These are phyloP conservation scores for Aspergillus sp. DNA, from an alignment of 2,329 filamentous ascomycete species.

Conservation along the genomic window DNA sequence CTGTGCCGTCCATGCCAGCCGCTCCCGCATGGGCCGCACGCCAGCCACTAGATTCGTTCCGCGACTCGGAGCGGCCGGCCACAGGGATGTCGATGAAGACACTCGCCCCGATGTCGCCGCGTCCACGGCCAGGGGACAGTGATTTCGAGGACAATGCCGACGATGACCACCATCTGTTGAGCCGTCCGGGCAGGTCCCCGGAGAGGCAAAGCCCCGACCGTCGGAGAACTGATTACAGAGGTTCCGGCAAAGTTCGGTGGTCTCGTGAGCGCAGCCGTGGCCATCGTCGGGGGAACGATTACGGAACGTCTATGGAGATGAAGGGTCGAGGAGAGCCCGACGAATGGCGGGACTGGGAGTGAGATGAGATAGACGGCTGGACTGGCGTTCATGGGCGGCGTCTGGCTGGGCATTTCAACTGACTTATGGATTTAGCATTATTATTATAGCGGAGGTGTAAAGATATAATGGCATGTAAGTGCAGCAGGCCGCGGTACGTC, in stretches of 20 bases:
- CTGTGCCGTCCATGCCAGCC: conserved; percentile 7
- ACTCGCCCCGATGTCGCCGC: conserved; percentile 30
- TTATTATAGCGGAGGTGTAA: neutral
- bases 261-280: too few species aligned
- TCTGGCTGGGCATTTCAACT: neutral
- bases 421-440: conserved; percentile 3
- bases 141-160: conserved; percentile 25
- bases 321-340: conserved; percentile 14
- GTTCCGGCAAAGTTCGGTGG: neutral
- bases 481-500: too few species aligned
- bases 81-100: conserved; percentile 37
- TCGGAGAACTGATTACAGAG: neutral
- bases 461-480: conserved; percentile 1
- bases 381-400: neutral
- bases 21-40: too few species aligned
- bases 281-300: neutral
- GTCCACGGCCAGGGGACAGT: conserved; percentile 25
- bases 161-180: conserved; percentile 5
- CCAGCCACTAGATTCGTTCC: conserved; percentile 9
- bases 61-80: conserved; percentile 22
- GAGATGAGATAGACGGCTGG: conserved; percentile 3
- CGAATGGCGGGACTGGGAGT: conserved; percentile 35
- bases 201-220: neutral
- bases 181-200: neutral
- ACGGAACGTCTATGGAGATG: neutral